These are phyloP conservation scores for Coniferiporia sulphurascens DNA, from an alignment of 1,284 basidiomycete genomes.

Conservation along the genomic window DNA sequence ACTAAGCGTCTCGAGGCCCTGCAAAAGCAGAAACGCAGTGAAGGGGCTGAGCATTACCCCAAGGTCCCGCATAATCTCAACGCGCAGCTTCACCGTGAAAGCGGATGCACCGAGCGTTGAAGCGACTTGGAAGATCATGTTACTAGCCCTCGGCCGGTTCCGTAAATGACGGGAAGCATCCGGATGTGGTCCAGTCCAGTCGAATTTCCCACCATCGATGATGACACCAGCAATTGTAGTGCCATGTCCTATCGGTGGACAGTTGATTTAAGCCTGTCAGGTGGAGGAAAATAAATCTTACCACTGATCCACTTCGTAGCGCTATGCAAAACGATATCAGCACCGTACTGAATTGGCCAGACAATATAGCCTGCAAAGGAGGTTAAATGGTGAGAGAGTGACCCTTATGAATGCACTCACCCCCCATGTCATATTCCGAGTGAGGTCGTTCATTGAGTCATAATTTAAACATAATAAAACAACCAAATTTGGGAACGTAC, in stretches of 20 bases:
- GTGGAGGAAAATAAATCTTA: no score
- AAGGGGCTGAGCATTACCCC: constrained; percentile 79
- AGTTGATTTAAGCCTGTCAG: not conserved
- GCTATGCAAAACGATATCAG: no score
- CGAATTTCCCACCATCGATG: constrained; percentile 80
- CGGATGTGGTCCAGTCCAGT: constrained; percentile 77
- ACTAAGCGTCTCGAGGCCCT: constrained; percentile 84
- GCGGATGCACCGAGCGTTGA: constrained; percentile 74
- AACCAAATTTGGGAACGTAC: constrained; percentile 3
- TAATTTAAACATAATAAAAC: not conserved
- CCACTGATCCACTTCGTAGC: constrained; percentile 88
- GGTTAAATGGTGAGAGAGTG: not conserved
- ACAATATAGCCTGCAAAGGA: constrained; percentile 56
- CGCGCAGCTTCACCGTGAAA: constrained; percentile 70
- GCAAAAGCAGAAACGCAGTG: constrained; percentile 74
- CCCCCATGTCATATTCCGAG: constrained; percentile 76
- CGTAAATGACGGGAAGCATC: constrained; percentile 80
- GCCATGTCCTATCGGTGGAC: constrained; percentile 57
- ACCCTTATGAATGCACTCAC: constrained; percentile 27
- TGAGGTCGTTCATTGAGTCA: not conserved
- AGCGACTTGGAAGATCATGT: constrained; percentile 61
- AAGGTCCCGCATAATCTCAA: constrained; percentile 74
- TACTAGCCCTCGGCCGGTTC: constrained; percentile 83
- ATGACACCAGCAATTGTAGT: constrained; percentile 85
- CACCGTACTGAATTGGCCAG: constrained; percentile 71